Conservation (phyloP, 768 basidiomycete genomes). For the Boletus barrowsii region DNA sequence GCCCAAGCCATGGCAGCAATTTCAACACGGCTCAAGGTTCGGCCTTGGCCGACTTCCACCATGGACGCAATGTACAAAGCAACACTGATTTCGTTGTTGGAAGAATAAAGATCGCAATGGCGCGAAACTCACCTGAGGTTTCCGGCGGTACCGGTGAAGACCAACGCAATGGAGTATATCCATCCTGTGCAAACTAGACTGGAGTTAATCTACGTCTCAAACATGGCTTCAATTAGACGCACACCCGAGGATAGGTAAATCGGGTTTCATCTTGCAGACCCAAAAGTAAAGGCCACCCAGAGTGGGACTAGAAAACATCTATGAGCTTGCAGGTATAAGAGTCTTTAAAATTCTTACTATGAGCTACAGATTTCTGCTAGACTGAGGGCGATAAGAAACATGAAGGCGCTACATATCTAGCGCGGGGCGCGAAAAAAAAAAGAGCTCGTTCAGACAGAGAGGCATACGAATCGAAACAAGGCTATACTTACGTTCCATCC, state of each 20-base stretch:
- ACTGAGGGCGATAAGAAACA: slow-evolving; percentile 55
- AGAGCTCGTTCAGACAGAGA: neutral
- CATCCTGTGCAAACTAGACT: slow-evolving; percentile 46
- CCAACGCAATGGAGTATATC: slow-evolving; percentile 60
- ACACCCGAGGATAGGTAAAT: slow-evolving; percentile 52
- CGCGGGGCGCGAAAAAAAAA: neutral
- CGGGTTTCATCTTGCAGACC: slow-evolving; percentile 60
- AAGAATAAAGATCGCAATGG: neutral
- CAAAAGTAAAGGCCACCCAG: slow-evolving; percentile 63
- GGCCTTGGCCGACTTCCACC: slow-evolving; percentile 45
- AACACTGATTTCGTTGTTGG: slow-evolving; percentile 30
- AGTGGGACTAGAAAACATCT: slow-evolving; percentile 39
- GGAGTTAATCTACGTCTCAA: neutral
- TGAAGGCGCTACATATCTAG: slow-evolving; percentile 55
- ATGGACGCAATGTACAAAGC: slow-evolving; percentile 56
- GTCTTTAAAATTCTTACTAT: slow-evolving; percentile 36
- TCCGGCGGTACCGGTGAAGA: slow-evolving; percentile 57
- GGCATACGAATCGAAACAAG: neutral
- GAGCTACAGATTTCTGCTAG: slow-evolving; percentile 59
- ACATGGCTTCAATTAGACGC: slow-evolving; percentile 17
- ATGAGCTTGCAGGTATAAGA: neutral
- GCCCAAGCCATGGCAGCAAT: slow-evolving; percentile 55
- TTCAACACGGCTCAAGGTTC: slow-evolving; percentile 45
- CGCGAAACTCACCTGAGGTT: slow-evolving; percentile 42
- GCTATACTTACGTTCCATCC: slow-evolving; percentile 51